A percentile compares a stretch with the other conserved stretches of the same genome.
phyloP scores from a whole-genome alignment of 2,329 filamentous ascomycete genomes.

The Xylaria sp. region DNA sequence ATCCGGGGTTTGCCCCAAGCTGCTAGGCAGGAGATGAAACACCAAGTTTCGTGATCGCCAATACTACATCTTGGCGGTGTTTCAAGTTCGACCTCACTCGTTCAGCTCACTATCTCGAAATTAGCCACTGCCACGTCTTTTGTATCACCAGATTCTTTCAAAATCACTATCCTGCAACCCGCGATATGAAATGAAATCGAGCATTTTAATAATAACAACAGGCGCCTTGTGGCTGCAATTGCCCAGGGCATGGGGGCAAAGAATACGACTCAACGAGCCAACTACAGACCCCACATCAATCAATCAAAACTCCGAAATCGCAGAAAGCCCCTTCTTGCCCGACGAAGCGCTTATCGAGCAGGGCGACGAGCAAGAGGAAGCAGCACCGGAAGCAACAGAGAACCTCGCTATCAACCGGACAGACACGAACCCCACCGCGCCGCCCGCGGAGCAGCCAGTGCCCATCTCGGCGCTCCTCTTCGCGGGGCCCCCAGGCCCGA shows the following conservation, averaged over 20 bases:
- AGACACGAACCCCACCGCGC: constrained; percentile 21
- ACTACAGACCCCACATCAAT: constrained; percentile 31
- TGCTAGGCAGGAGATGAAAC: not conserved
- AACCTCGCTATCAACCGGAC: constrained; percentile 25
- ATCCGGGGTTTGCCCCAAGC: not conserved
- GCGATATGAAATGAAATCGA: constrained; percentile 10
- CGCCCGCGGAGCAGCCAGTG: constrained; percentile 51
- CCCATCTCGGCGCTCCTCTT: constrained; percentile 61
- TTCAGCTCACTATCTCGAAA: not conserved
- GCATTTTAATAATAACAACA: constrained; percentile 25
- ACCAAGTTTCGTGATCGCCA: not conserved
- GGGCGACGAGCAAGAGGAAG: constrained; percentile 10
- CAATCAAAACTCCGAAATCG: constrained; percentile 35
- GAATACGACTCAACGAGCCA: constrained; percentile 36
- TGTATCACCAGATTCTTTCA: not conserved
- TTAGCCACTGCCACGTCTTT: not conserved
- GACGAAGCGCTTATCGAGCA: constrained; percentile 41
- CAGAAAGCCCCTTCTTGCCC: constrained; percentile 33
- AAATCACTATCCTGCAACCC: not conserved
- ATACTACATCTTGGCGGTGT: constrained; percentile 1
- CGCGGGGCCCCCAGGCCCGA: constrained; percentile 52
- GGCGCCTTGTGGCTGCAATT: constrained; percentile 24
- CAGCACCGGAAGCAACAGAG: constrained; percentile 31
- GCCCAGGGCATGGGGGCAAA: constrained; percentile 33
- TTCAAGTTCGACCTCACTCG: not conserved